Base-by-base conservation (phyloP, 768 basidiomycete genomes). In the Tylopilus sp. region DNA sequence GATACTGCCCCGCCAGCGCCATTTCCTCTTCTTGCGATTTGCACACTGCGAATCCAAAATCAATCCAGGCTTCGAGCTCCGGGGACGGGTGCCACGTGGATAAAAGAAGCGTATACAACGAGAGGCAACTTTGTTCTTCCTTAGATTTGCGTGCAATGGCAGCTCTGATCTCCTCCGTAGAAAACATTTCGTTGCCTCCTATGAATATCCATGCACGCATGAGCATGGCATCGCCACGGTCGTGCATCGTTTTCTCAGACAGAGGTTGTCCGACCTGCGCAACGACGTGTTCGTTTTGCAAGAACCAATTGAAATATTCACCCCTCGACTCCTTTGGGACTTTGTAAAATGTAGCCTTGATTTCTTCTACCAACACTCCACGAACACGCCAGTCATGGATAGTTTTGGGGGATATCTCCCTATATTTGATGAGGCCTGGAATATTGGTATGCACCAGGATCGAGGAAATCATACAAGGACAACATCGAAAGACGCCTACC, bases 11-110 rank as follows among this genome's bases (percentile, higher is more conserved):
- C 17, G 30, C 2, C 31, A 47, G 20, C 38, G 17, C 22, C 44
- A 46, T 33, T 22, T 51, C 51, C 8, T 40, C 44, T 17, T 26
- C 28, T n/a, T 40, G 38, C 2, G 50, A 46, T 1, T 4, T 40
- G 31, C 50, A 46, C 11, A 39, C 40, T 12, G 44, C 50, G 39
- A 51, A 51, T 35, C 50, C 50, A 13, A 46, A 51, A 21, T 33
- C 18, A n/a, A 51, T 4, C 44, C 44, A 46, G 30, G 40, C 12
- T 1, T 26, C 13, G 35, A 44, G 35, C 22, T 30, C 20, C 1
- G 50, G 42, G 9, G 44, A 21, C 12, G 51, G 51, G 40, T 25
- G 25, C 28, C 22, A 41, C 15, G 12, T 28, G 13, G 44, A 46
- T n/a, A 51, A 40, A 18, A 51, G 30, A 13, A 46, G 18, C 5